These are phyloP conservation scores for Yamagishiella unicocca DNA, from an alignment of 139 green algal species.

Conservation along the genomic window DNA sequence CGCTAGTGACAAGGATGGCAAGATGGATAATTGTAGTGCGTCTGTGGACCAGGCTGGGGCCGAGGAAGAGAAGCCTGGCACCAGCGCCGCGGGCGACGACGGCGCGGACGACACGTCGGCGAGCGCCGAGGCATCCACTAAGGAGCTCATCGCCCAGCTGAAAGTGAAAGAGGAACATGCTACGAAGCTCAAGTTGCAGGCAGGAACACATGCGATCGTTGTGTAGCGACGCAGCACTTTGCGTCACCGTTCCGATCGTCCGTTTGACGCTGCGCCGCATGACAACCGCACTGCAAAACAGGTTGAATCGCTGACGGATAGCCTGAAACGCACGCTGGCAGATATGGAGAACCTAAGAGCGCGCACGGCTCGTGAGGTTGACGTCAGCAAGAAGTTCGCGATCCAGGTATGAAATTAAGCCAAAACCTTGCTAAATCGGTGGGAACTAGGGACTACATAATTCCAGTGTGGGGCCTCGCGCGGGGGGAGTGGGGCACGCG, in stretches of 20 bases:
- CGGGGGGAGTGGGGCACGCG: too few species aligned
- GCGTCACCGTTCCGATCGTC: neutral
- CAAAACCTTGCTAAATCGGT: too few species aligned
- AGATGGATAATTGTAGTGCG: neutral
- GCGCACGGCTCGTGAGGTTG: constrained; percentile 76
- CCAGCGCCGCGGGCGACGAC: neutral
- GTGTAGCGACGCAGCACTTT: neutral
- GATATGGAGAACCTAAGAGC: constrained; percentile 96
- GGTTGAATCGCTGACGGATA: constrained; percentile 80
- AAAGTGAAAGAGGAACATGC: constrained; percentile 41
- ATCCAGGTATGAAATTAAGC: constrained; percentile 89
- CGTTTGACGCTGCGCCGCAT: neutral
- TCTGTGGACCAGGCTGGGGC: neutral
- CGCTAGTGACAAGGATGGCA: neutral
- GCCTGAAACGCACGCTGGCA: constrained; percentile 79
- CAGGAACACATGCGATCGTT: neutral
- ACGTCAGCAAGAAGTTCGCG: constrained; percentile 86
- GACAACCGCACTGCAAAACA: constrained; percentile 26
- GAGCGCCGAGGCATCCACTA: neutral
- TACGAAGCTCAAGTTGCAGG: constrained; percentile 37
- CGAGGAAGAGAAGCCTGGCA: constrained; percentile 1
- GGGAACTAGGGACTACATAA: too few species aligned
- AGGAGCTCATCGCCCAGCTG: constrained; percentile 46
- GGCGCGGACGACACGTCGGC: constrained; percentile 10
- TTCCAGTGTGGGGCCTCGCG: too few species aligned